Evolutionary conservation across 345 rosid genomes (phyloP), one percentile per base, ranked within the genome.

Genomic region (Acer negundo): DNA sequence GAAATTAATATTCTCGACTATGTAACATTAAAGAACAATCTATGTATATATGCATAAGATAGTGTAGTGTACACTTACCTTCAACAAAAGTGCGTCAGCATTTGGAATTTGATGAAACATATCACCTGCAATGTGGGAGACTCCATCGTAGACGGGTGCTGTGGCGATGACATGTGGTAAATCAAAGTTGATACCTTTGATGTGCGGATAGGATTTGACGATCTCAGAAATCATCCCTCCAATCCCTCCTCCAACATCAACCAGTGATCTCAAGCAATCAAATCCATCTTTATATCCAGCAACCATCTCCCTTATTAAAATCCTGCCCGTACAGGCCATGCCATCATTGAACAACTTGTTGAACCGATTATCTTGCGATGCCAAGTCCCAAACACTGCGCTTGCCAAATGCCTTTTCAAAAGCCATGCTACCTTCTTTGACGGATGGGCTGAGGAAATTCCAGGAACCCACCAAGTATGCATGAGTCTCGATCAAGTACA

Each of bases 201-300:
- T 77, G 70, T 80, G 83, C 0, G 87, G 86, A 71, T 82, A 40
- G 0, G 74, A 59, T 71, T 76, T 80, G 3, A 80, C 80, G 24
- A 86, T 74, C 72, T 84, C 84, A 0, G 73, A 71, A 7, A 82
- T 7, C 22, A 64, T 1, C 0, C 28, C 72, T 13, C 86, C 87
- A 0, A 22, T 80, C 7, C 89, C 87, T 49, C 84, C 89, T n/a
- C 87, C 87, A 0, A 86, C 87, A 31, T 86, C 87, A 10, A 82
- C 81, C 78, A 82, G 35, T 0, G 86, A 59, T 49, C 16, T 71
- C 1, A 84, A 15, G 35, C 46, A 4, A 16, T 46, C 28, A 2
- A 84, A 80, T 22, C 83, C 85, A 38, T 80, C 77, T 73, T 69
- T 69, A 17, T 86, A 82, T 7, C 75, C 80, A 0, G 7, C 2